Base-by-base conservation (phyloP, 352 stramenopile genomes). In the Phytophthora melonis region DNA sequence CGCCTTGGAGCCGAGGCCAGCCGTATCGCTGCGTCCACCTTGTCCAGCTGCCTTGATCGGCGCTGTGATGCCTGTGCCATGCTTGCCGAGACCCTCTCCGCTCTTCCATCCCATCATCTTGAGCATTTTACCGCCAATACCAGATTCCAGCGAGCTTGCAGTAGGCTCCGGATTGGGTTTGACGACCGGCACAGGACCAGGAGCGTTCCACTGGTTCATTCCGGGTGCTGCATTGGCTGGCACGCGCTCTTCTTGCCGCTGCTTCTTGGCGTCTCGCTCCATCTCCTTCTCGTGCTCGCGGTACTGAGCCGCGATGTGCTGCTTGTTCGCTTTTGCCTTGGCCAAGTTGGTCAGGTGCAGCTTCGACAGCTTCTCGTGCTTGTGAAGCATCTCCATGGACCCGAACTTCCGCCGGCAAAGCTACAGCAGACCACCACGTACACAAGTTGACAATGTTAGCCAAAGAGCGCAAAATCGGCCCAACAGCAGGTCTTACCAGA, bases 71-170 rank as follows among this genome's bases (percentile, higher is more conserved):
- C 90, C 90, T 1, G 86, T 94, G 36, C 87, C 86, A 19, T 91
- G 79, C 67, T 95, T 96, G 43, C 90, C 90, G 1, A 96, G 80
- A 8, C 90, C 90, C 68, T 95, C 79, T 8, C 90, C 90, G 16
- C 85, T 89, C 57, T 95, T 95, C 90, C 90, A 96, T 5, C 88
- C 90, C 90, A 95, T 96, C 80, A 94, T 89, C 62, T 94, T 93
- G 23, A 96, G 80, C 87, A 96, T 91, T 65, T 94, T 95, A 9
- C 86, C 90, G 10, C 90, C 90, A 49, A 96, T 92, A 2, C 88
- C 87, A 3, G 80, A 69, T 60, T 93, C 85, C 1, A 95, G 66
- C 3, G 76, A 69, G 1, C 50, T 50, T 8, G 66, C 18, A 50
- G 57, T 53, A 57, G 66, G 73, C 21, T 68, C 56, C 16, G 75